Percentiles rank a stretch among this genome's conserved stretches.
phyloP scores from a whole-genome alignment of 345 rosid genomes.

The Hirschfeldia incana region DNA sequence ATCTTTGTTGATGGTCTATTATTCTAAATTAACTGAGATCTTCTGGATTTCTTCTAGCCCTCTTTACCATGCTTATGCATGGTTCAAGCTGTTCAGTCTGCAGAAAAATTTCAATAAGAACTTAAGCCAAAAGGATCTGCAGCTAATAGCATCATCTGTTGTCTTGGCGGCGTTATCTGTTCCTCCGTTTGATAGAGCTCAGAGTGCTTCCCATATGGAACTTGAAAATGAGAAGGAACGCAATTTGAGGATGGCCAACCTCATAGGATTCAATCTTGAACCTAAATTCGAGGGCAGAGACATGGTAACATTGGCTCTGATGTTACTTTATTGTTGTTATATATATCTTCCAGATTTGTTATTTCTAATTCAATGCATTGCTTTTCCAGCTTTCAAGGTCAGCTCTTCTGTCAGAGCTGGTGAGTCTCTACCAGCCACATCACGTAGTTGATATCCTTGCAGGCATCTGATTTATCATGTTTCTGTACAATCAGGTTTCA shows the following conservation, averaged over 20 bases:
- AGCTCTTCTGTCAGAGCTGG: constrained; percentile 83
- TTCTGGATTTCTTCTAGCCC: constrained; percentile 94
- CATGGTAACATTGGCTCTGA: constrained; percentile 58
- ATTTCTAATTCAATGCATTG: constrained; percentile 16
- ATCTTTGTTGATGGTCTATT: constrained; percentile 87
- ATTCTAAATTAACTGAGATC: constrained; percentile 90
- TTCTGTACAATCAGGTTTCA: constrained; percentile 51
- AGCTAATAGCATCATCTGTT: constrained; percentile 90
- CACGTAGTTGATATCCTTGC: neutral
- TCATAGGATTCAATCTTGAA: constrained; percentile 90
- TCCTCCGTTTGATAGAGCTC: constrained; percentile 63
- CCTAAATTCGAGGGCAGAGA: constrained; percentile 85
- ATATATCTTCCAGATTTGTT: neutral
- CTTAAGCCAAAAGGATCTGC: constrained; percentile 92
- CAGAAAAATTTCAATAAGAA: constrained; percentile 97
- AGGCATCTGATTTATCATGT: neutral
- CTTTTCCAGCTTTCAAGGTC: constrained; percentile 79
- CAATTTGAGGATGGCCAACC: constrained; percentile 89
- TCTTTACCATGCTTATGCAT: constrained; percentile 96
- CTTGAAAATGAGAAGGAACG: constrained; percentile 94
- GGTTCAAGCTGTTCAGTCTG: constrained; percentile 92
- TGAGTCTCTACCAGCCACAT: constrained; percentile 42
- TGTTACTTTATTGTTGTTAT: neutral
- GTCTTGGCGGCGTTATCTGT: constrained; percentile 90
- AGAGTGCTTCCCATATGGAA: constrained; percentile 77